These are phyloP conservation scores for Orychophragmus violaceus DNA, from an alignment of 345 rosid species.

Conservation along the genomic window DNA sequence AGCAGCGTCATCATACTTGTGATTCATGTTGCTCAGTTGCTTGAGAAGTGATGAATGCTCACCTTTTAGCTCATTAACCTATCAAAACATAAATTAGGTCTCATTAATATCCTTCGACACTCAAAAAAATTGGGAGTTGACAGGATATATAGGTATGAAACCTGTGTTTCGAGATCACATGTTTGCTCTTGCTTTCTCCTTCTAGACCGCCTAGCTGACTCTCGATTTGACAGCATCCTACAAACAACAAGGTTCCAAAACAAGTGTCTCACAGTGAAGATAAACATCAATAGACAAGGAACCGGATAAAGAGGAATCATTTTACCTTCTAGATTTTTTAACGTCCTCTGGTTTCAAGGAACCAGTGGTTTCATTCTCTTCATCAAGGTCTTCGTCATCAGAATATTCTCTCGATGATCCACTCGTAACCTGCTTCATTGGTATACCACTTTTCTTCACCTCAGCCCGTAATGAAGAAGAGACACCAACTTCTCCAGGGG, in stretches of 20 bases:
- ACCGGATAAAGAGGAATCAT: neutral
- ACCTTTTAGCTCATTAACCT: slow-evolving; percentile 81
- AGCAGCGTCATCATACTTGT: slow-evolving; percentile 70
- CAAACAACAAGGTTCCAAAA: neutral
- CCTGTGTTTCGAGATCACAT: slow-evolving; percentile 91
- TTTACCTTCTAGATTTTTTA: slow-evolving; percentile 71
- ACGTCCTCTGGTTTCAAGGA: slow-evolving; percentile 49
- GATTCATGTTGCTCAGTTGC: slow-evolving; percentile 62
- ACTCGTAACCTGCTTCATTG: slow-evolving; percentile 66
- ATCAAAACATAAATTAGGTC: neutral
- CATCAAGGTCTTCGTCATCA: slow-evolving; percentile 83
- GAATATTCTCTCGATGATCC: slow-evolving; percentile 95
- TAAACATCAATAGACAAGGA: neutral
- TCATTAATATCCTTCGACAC: neutral
- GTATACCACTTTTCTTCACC: slow-evolving; percentile 37
- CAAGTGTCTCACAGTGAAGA: neutral
- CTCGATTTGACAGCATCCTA: slow-evolving; percentile 97
- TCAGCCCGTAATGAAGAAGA: slow-evolving; percentile 38
- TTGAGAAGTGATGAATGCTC: slow-evolving; percentile 67
- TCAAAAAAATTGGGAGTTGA: neutral
- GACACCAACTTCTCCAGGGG: slow-evolving; percentile 36
- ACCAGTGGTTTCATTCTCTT: slow-evolving; percentile 70
- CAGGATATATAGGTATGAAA: slow-evolving; percentile 16
- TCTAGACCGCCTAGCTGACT: slow-evolving; percentile 97
- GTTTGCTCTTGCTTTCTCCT: slow-evolving; percentile 84